Base-by-base conservation (phyloP, 768 basidiomycete species). In the Boletus patriciae region DNA sequence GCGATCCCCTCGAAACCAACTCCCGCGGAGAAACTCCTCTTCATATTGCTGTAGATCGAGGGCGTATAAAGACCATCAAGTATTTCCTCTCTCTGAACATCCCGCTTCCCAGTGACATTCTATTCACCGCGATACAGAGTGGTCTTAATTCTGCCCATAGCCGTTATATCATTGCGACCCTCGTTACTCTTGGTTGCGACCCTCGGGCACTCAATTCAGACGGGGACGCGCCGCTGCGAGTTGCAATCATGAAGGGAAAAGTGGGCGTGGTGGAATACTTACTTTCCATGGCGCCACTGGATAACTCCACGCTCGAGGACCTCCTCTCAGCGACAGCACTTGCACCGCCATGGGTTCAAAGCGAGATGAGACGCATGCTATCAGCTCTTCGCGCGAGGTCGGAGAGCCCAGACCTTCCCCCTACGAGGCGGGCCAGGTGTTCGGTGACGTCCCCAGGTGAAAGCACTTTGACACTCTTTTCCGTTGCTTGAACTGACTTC, bases 151-250 rank as follows among this genome's bases (percentile, higher is more conserved):
- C 46, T 47, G 31, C 2, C 10, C 23, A 13, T 38, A 5, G 9
- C 3, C 41, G n/a, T 1, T 8, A 33, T 54, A 55, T 56, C 23
- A 3, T 40, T 11, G 10, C 25, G 21, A 11, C 37, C 9, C 52
- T 56, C 7, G 55, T 56, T 6, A 25, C 43, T 1, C n/a, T 29
- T 25, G 55, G 55, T 2, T 55, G 55, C 37, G 43, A 56, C 11
- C 12, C 29, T 23, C 36, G 12, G 29, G 27, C 21, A 0, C 55
- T 6, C 11, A 23, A 46, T 31, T n/a, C 36, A 16, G 36, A 38
- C 8, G 50, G 51, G 16, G 12, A 31, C 21, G 33, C 43, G 3
- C 51, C 29, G 3, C 36, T 46, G 4, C 51, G 38, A 45, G 36
- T 21, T 18, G 55, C 50, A 8, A 31, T 56, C 27, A 15, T 10